These are phyloP conservation scores for Tolypocladium inflatum DNA, from an alignment of 2,329 filamentous ascomycete species.

Conservation along the genomic window DNA sequence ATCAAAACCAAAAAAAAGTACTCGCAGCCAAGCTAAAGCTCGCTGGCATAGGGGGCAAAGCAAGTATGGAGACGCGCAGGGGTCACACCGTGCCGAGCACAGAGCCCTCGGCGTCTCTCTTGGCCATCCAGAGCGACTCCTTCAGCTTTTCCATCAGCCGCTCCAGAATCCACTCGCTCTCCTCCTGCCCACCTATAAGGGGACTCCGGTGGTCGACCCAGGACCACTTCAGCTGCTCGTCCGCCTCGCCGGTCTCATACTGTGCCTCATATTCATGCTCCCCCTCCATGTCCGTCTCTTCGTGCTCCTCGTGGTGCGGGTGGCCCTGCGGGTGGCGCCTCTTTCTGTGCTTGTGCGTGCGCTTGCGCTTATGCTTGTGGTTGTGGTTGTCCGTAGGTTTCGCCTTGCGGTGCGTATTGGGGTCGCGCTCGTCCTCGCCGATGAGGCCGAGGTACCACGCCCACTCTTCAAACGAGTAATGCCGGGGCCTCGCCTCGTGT, in stretches of 20 bases:
- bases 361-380: background rate
- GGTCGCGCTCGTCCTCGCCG: constrained; percentile 49
- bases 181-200: constrained; percentile 57
- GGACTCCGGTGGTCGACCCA: constrained; percentile 65
- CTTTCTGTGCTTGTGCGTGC: background rate
- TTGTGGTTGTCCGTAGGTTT: constrained; percentile 12
- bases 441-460: constrained; percentile 74
- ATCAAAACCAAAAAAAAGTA: background rate
- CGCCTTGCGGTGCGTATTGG: constrained; percentile 38
- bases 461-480: constrained; percentile 79
- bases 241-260: constrained; percentile 14
- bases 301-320: background rate
- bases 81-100: background rate
- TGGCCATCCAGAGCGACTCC: constrained; percentile 15
- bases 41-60: background rate
- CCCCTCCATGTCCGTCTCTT: background rate
- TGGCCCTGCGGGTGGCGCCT: background rate
- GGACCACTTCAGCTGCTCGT: constrained; percentile 44
- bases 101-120: background rate
- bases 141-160: constrained; percentile 46
- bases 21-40: background rate
- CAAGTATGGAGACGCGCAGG: background rate
- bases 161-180: constrained; percentile 66
- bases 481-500: constrained; percentile 46
- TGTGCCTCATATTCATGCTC: constrained; percentile 3